These are phyloP conservation scores for Trypanosoma scelopori DNA, from an alignment of 208 protist species.

Conservation along the genomic window DNA sequence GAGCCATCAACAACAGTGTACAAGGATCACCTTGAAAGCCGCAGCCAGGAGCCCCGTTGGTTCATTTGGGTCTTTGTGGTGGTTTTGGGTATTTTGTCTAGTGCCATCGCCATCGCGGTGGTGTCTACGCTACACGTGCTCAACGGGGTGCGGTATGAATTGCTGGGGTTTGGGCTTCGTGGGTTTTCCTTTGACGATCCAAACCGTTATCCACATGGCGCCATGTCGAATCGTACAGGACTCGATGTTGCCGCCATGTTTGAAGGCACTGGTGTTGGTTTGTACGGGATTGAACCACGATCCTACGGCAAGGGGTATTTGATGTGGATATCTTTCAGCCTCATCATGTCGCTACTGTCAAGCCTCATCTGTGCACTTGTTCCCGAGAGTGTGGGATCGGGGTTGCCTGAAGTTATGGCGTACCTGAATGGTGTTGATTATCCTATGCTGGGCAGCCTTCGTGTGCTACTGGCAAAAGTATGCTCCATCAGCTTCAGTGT, in stretches of 20 bases:
- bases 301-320: slow-evolving; percentile 33
- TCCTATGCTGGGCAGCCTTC: slow-evolving; percentile 36
- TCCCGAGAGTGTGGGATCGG: slow-evolving; percentile 40
- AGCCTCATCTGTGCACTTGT: slow-evolving; percentile 38
- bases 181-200: slow-evolving; percentile 32
- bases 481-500: slow-evolving; percentile 34
- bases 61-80: slow-evolving; percentile 70
- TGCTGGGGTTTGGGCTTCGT: slow-evolving; percentile 45
- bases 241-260: slow-evolving; percentile 30
- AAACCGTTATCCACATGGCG: not conserved
- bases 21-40: slow-evolving; percentile 62
- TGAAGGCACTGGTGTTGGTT: slow-evolving; percentile 27
- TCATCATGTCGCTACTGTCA: slow-evolving; percentile 33
- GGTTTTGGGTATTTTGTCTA: slow-evolving; percentile 39
- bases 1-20: slow-evolving; percentile 50
- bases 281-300: slow-evolving; percentile 32
- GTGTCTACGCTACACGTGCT: slow-evolving; percentile 44
- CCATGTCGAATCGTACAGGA: not conserved
- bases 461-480: slow-evolving; percentile 44
- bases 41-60: slow-evolving; percentile 54
- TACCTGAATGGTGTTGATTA: slow-evolving; percentile 60
- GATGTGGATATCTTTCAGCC: slow-evolving; percentile 35
- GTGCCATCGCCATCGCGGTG: slow-evolving; percentile 34
- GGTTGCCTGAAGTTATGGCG: slow-evolving; percentile 49
- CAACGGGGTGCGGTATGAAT: slow-evolving; percentile 46